Conservation (phyloP, 495 filamentous ascomycete genomes). For the Aspergillus biplanus region DNA sequence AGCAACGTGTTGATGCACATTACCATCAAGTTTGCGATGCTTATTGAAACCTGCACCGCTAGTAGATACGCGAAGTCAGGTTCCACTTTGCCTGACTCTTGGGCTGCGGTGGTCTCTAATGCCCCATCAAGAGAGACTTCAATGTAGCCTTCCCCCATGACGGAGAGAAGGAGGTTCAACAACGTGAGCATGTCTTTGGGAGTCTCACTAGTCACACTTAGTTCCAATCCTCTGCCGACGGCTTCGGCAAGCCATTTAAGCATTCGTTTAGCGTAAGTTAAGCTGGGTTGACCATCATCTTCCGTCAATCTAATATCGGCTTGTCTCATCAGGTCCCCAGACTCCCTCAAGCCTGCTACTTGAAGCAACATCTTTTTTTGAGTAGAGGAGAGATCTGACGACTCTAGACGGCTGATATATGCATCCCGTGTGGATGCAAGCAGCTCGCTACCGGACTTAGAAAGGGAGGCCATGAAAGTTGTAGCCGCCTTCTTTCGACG, state of each 20-base stretch:
- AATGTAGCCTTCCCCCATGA: constrained; percentile 92
- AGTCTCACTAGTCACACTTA: constrained; percentile 82
- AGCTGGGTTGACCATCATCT: constrained; percentile 79
- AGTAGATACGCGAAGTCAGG: constrained; percentile 87
- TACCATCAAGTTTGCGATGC: constrained; percentile 89
- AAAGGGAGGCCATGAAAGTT: constrained; percentile 85
- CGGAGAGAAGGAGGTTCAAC: constrained; percentile 78
- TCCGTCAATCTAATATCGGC: constrained; percentile 86
- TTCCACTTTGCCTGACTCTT: constrained; percentile 77
- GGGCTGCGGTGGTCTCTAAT: constrained; percentile 70
- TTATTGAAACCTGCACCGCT: constrained; percentile 77
- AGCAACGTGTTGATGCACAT: constrained; percentile 88
- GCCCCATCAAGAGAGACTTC: constrained; percentile 92
- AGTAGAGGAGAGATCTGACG: constrained; percentile 77
- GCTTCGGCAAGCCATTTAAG: constrained; percentile 97
- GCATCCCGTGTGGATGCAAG: constrained; percentile 76
- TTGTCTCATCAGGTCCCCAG: constrained; percentile 53
- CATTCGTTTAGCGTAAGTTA: constrained; percentile 92
- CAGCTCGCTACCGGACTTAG: constrained; percentile 83
- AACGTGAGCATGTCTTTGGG: constrained; percentile 93
- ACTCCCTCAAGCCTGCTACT: constrained; percentile 70
- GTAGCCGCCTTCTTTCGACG: constrained; percentile 82
- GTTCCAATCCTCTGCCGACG: constrained; percentile 88
- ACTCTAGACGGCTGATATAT: constrained; percentile 83
- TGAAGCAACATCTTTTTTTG: constrained; percentile 86